A percentile compares a stretch with the other conserved stretches of the same genome.
These are phyloP conservation scores for Chernovozyma aurita DNA, from an alignment of 1,139 yeast genomes.

Conservation along the genomic window DNA sequence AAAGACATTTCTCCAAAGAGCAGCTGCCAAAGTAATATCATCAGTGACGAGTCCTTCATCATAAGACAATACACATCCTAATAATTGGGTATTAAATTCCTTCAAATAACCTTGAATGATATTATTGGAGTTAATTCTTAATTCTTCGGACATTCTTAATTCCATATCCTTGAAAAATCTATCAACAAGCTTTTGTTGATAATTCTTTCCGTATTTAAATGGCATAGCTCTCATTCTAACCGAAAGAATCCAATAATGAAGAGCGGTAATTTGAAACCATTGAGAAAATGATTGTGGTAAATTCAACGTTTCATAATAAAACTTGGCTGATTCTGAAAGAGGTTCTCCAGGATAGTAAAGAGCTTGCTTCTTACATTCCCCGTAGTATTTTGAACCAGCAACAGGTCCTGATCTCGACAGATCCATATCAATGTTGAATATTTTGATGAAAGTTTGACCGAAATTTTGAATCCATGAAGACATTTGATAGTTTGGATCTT, in stretches of 20 bases:
- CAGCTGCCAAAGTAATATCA: slow-evolving; percentile 82
- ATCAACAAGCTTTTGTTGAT: slow-evolving; percentile 89
- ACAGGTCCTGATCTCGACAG: slow-evolving; percentile 88
- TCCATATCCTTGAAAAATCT: slow-evolving; percentile 89
- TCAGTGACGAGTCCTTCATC: slow-evolving; percentile 87
- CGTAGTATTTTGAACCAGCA: slow-evolving; percentile 85
- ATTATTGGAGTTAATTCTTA: slow-evolving; percentile 79
- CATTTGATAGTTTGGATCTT: slow-evolving; percentile 50
- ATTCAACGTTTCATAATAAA: slow-evolving; percentile 74
- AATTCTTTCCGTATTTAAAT: slow-evolving; percentile 77
- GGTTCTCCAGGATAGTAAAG: slow-evolving; percentile 70
- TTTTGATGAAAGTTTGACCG: slow-evolving; percentile 66
- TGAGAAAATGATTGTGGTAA: slow-evolving; percentile 86
- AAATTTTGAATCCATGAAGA: slow-evolving; percentile 66
- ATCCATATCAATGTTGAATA: slow-evolving; percentile 85
- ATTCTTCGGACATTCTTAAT: slow-evolving; percentile 75
- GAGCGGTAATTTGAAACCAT: slow-evolving; percentile 88
- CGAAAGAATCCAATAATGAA: slow-evolving; percentile 90
- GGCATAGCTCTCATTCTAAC: slow-evolving; percentile 98
- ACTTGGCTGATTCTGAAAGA: slow-evolving; percentile 58
- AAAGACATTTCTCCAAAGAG: slow-evolving; percentile 88
- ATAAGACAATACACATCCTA: slow-evolving; percentile 85
- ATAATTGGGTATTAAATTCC: slow-evolving; percentile 84
- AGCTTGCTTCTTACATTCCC: slow-evolving; percentile 82
- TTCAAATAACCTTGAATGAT: slow-evolving; percentile 82